Evolutionary conservation across 306 rosid genomes (phyloP).

Genomic region (Mimosa bimucronata): DNA sequence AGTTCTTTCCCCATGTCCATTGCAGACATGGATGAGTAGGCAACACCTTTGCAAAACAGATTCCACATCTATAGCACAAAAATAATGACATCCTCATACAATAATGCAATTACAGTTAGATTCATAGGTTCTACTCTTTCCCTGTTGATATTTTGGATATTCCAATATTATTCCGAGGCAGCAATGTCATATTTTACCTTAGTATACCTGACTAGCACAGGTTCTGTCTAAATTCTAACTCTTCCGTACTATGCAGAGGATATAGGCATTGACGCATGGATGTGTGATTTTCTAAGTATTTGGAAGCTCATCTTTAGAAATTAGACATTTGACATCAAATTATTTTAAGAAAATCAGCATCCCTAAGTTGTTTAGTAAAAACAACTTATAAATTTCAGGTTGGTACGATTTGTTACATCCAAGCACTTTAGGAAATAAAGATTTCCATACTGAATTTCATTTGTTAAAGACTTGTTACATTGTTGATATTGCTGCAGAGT

Average conservation of each 20-base stretch:
- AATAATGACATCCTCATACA: neutral
- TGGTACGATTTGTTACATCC: neutral
- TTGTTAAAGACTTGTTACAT: neutral
- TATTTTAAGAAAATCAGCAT: neutral
- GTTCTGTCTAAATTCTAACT: neutral
- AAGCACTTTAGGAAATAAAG: neutral
- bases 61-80: neutral
- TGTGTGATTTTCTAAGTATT: neutral
- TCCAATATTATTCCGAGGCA: neutral
- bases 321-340: neutral
- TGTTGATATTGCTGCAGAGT: neutral
- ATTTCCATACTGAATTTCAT: neutral
- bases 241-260: neutral
- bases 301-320: neutral
- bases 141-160: neutral
- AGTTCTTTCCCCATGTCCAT: slow-evolving; percentile 17
- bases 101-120: slow-evolving; percentile 9
- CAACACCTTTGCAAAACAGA: slow-evolving; percentile 4
- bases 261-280: neutral
- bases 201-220: neutral
- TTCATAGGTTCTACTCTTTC: neutral
- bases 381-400: neutral
- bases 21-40: slow-evolving; percentile 11
- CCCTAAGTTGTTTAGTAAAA: neutral
- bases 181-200: neutral